A percentile compares a stretch with the other conserved stretches of the same genome.
Conservation (phyloP, 257 asterid genomes). For the Hygrophila difformis region DNA sequence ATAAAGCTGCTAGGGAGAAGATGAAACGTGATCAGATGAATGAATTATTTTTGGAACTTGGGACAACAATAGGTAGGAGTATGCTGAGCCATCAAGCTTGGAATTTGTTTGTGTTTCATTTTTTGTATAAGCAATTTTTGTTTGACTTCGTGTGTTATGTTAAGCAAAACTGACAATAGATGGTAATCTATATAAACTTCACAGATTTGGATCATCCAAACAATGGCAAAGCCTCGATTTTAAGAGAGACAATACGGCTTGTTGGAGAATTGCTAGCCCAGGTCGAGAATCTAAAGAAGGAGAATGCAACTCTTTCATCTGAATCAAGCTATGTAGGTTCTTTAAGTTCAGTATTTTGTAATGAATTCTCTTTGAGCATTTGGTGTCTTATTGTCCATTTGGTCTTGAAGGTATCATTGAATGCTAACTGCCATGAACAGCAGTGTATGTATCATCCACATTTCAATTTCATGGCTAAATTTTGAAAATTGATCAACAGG, state of each 20-base stretch:
- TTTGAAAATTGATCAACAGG: slow-evolving; percentile 27
- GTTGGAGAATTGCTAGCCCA: slow-evolving; percentile 35
- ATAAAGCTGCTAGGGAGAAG: slow-evolving; percentile 71
- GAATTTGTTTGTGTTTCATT: background rate
- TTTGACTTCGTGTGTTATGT: background rate
- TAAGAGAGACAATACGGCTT: slow-evolving; percentile 43
- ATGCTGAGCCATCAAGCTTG: slow-evolving; percentile 10
- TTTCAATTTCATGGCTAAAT: background rate
- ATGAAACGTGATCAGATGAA: slow-evolving; percentile 55
- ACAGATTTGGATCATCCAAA: slow-evolving; percentile 36
- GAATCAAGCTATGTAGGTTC: slow-evolving; percentile 56
- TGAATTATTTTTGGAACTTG: slow-evolving; percentile 43
- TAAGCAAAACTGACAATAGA: background rate
- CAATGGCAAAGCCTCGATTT: slow-evolving; percentile 52
- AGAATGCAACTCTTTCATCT: slow-evolving; percentile 40
- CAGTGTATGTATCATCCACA: background rate
- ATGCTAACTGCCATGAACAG: background rate
- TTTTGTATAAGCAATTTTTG: background rate
- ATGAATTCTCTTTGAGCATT: background rate
- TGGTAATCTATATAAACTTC: slow-evolving; percentile 2
- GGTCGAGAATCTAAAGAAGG: slow-evolving; percentile 46
- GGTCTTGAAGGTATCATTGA: background rate
- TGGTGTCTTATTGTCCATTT: background rate
- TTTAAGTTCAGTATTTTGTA: background rate
- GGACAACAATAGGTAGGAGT: slow-evolving; percentile 37